Base-by-base conservation (phyloP, 1,284 basidiomycete genomes). In the Irpex sp. region DNA sequence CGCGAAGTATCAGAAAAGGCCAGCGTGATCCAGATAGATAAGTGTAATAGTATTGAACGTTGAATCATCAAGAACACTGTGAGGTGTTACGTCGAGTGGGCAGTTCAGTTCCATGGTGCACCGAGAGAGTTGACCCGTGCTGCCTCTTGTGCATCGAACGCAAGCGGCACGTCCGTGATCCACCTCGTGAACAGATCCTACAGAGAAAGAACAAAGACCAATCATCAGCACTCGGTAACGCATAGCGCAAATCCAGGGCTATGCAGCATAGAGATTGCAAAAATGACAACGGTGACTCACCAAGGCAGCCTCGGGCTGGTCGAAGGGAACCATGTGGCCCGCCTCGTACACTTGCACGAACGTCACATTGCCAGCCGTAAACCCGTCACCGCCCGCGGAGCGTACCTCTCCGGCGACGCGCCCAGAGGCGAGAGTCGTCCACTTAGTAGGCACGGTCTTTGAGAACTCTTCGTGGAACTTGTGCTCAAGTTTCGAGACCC, bases 271-370 rank as follows among this genome's bases (percentile, higher is more conserved):
- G 21, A 26, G 21, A 26, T 26, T 26, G 21, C 21, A 26, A 3
- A 1, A 26, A 26, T 26, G 21, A 26, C 21, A 26, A 26, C 21
- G 21, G 21, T 26, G 21, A 15, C 74, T 58, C 60, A 77, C 76
- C 66, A 83, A 76, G 59, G 92, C 86, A 51, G 85, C 91, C 68
- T 89, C 89, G 0, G 92, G 89, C 70, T 94, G 92, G 75, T 96
- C 91, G 69, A 83, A 87, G 4, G 93, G 92, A 11, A 91, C 91
- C 92, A 93, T 93, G 72, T 93, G 91, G 36, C 83, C 83, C 46
- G 83, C 83, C 61, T 84, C 80, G 65, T 78, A 76, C 62, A 86
- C 78, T 51, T 78, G 74, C 43, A 84, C 82, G 65, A 81, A 85
- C 1, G 83, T 83, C 53, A 83, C 76, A 67, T 84, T 84, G 11